Base-by-base conservation (phyloP, 1,284 basidiomycete genomes). In the Ganoderma sinense region DNA sequence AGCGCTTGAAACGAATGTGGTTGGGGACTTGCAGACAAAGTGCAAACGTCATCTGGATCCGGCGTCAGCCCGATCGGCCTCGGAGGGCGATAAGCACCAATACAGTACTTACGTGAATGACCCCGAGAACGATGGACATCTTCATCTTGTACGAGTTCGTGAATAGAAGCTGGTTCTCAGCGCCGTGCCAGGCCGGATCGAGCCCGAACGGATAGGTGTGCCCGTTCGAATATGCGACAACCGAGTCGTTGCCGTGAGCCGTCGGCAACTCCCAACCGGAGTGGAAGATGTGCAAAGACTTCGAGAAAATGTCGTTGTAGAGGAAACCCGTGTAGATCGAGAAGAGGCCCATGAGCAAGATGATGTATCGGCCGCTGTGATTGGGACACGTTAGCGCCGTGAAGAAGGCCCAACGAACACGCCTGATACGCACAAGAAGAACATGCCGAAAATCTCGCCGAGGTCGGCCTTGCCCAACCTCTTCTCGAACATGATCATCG, bases 71-170 rank as follows among this genome's bases (percentile, higher is more conserved):
- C 66, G 66, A 71, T 77, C 51, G 68, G 61, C 73, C 70, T 67
- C 71, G 71, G 65, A 53, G 64, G 45, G 40, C 33, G 20, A 65
- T 23, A 62, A 63, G 65, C 26, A 20, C 56, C 70, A 70, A 60
- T 33, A 85, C 94, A 72, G 11, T n/a, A 20, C 64, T 58, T 82
- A 97, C 96, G 82, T 99, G 98, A 75, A 95, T 94, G 74, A 99
- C 97, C 82, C 98, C 98, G 69, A 99, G 84, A 66, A 99, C 91
- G 79, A 99, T 94, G 20, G 96, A 96, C 96, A 99, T 97, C 87
- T 99, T 99, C 98, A 99, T 99, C 91, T 99, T 99, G 87, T 98
- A 97, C 67, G 97, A 99, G 83, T 99, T 99, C 73, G 94, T 95
- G 82, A 99, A 99, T 67, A 99, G 92, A 69, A 99, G 87, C 1